These are phyloP conservation scores for Candolleomyces aberdarensis DNA, from an alignment of 768 basidiomycete genomes.

Conservation along the genomic window DNA sequence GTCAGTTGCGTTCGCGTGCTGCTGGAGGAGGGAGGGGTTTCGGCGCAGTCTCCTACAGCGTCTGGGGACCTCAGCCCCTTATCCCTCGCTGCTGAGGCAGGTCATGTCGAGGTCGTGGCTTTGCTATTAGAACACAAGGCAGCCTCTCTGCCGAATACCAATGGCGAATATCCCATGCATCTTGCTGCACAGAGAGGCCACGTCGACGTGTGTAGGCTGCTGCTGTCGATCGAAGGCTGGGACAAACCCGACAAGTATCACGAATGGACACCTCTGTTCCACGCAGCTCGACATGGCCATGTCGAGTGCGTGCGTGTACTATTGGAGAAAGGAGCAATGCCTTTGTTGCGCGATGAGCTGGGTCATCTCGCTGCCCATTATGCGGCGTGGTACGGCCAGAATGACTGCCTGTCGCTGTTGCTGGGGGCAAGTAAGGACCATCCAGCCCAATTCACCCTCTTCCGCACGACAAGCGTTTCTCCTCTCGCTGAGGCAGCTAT, in stretches of 20 bases:
- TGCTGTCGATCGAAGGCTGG: constrained; percentile 75
- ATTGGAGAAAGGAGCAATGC: constrained; percentile 73
- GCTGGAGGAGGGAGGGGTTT: constrained; percentile 66
- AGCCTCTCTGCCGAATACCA: constrained; percentile 78
- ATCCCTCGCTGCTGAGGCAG: constrained; percentile 87
- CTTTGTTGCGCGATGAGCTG: constrained; percentile 79
- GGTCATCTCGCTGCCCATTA: constrained; percentile 87
- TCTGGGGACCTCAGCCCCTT: constrained; percentile 79
- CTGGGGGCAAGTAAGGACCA: constrained; percentile 39
- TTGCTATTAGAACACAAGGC: constrained; percentile 79
- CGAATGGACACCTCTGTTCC: constrained; percentile 97
- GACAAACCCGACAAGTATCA: constrained; percentile 94
- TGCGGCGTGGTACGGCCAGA: constrained; percentile 94
- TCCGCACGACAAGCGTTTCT: constrained; percentile 29
- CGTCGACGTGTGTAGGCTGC: constrained; percentile 72
- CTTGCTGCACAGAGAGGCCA: constrained; percentile 94
- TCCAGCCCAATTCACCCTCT: constrained; percentile 20
- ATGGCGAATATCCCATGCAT: constrained; percentile 97
- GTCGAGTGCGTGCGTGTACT: constrained; percentile 71
- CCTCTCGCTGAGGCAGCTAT: constrained; percentile 31
- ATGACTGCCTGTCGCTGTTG: constrained; percentile 60
- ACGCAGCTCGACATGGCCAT: constrained; percentile 88
- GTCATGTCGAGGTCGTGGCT: constrained; percentile 78
- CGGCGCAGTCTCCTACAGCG: constrained; percentile 52
- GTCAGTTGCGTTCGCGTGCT: constrained; percentile 83